These are phyloP conservation scores for Aspergillus sp. DNA, from an alignment of 2,329 filamentous ascomycete species.

Conservation along the genomic window DNA sequence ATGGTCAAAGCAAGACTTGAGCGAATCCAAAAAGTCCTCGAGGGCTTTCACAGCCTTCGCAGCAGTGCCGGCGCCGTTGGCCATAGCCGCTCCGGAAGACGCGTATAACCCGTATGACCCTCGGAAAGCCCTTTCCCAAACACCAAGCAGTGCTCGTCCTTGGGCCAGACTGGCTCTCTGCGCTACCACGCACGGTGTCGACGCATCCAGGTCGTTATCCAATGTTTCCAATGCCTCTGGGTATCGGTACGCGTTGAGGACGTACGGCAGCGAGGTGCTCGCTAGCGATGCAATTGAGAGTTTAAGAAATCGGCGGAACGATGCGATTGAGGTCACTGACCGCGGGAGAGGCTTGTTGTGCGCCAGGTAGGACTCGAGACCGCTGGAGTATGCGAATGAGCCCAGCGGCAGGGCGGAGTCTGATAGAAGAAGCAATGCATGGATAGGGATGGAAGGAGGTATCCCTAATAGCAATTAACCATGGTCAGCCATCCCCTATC, in stretches of 20 bases:
- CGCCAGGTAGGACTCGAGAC: slow-evolving; percentile 58
- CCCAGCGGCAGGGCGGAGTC: slow-evolving; percentile 59
- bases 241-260: slow-evolving; percentile 48
- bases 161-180: slow-evolving; percentile 56
- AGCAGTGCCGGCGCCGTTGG: slow-evolving; percentile 14
- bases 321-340: slow-evolving; percentile 24
- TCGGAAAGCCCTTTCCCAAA: slow-evolving; percentile 54
- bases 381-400: slow-evolving; percentile 60
- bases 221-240: slow-evolving; percentile 46
- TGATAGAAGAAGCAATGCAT: slow-evolving; percentile 54
- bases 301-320: slow-evolving; percentile 51
- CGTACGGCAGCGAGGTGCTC: slow-evolving; percentile 54
- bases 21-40: slow-evolving; percentile 30
- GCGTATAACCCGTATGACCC: slow-evolving; percentile 28
- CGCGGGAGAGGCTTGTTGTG: slow-evolving; percentile 43
- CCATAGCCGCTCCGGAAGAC: slow-evolving; percentile 4
- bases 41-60: slow-evolving; percentile 20
- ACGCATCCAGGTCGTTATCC: slow-evolving; percentile 59
- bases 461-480: background rate
- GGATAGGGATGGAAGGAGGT: slow-evolving; percentile 28
- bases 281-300: slow-evolving; percentile 53
- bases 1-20: slow-evolving; percentile 29
- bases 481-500: background rate
- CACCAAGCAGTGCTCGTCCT: slow-evolving; percentile 51
- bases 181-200: slow-evolving; percentile 56